Base-by-base conservation (phyloP, 371 early-diverging fungal genomes). In the Saksenaea oblongispora region DNA sequence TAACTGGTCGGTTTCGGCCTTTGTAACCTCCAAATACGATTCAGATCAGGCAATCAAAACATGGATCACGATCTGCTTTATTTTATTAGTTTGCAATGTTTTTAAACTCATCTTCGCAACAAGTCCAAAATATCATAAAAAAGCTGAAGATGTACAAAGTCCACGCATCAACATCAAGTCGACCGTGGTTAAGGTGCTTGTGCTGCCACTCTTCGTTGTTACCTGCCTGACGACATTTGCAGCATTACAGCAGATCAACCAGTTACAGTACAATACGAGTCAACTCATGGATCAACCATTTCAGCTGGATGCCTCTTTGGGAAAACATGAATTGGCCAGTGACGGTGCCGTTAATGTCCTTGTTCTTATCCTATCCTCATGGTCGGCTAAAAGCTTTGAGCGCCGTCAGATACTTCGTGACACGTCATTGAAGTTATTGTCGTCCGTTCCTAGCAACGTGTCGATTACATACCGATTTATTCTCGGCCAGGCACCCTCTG, bases 351-450 rank as follows among this genome's bases (percentile, higher is more conserved):
- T 64, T 3, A 61, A 62, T 1, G 59, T 82, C 13, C 31, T 87
- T 37, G 75, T 87, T 8, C 47, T 87, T 35, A 76, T 87, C 58
- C 5, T 84, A 9, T 83, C 85, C 1, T 85, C 88, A 0, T 87
- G 88, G 88, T 67, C 83, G 2, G 62, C 75, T 11, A 69, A 78
- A 27, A 72, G 69, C 9, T 73, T 68, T 24, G 64, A 74, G 18
- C 80, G 75, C 54, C 70, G 86, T 34, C 73, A 80, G 31, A 57
- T 59, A 0, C 57, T 84, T 14, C 76, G 88, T 41, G 78, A 85
- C 3, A 74, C 84, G 0, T 72, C 78, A 0, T 58, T 82, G 13
- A 67, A 72, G 27, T 73, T 84, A 31, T 54, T 80, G 10, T 72
- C 73, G 10, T 58, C 65, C 14, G 57, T 63, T n/a, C 66, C 65